Conservation (phyloP, 2,329 filamentous ascomycete species). For the Lasiodiplodia citricola region DNA sequence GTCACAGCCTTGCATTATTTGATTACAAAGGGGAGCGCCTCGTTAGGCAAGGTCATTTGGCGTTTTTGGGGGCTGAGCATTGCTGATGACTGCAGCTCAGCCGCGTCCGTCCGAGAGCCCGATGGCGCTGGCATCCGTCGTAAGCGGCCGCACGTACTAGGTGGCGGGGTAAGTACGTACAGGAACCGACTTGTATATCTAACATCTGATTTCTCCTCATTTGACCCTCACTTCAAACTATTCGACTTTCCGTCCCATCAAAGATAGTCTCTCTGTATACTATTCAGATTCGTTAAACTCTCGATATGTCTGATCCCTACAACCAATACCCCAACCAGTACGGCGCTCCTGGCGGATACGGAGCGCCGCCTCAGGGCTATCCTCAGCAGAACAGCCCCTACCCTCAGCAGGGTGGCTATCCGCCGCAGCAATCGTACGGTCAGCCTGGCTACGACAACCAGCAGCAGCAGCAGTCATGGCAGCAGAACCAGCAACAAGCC, state of each 20-base stretch:
- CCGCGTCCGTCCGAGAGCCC: no score
- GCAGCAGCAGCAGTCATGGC: conserved; percentile 12
- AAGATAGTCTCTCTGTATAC: no score
- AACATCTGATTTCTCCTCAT: neutral
- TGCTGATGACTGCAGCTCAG: no score
- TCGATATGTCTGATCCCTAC: conserved; percentile 34
- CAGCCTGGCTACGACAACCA: conserved; percentile 16
- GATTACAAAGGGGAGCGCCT: no score
- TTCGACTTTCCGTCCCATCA: no score
- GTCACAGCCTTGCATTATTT: no score
- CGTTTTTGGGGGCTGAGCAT: no score
- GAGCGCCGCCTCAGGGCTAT: conserved; percentile 13
- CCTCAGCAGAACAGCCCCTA: conserved; percentile 28
- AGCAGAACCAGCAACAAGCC: conserved; percentile 43
- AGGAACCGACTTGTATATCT: neutral
- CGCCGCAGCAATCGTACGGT: conserved; percentile 30
- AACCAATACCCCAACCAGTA: conserved; percentile 40
- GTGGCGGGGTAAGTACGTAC: no score
- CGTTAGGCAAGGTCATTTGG: no score
- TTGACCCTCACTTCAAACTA: neutral
- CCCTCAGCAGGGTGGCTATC: conserved; percentile 32
- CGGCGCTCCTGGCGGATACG: conserved; percentile 35
- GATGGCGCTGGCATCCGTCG: no score
- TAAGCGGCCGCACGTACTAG: no score
- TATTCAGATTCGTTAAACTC: no score